Evolutionary conservation across 129 eudicot species (phyloP), one percentile per base, ranked within the genome.

Genomic region (Artemisia tridentata): DNA sequence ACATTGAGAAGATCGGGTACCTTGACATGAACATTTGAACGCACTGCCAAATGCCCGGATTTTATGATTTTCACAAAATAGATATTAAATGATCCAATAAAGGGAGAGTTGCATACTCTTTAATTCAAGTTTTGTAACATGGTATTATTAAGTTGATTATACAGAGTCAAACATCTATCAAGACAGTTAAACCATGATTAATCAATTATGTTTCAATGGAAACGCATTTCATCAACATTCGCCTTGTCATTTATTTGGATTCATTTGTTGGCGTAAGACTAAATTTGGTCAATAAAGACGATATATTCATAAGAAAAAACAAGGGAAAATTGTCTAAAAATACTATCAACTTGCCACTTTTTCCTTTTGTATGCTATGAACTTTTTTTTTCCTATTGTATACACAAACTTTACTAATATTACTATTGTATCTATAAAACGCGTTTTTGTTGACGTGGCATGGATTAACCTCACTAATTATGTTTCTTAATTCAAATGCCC

Each of bases 281-380:
- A 15, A 14, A n/a, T 25, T 27, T 15, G 48, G 62, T 68, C 20
- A 68, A 68, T 51, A 68, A 27, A 27, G 72, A 68, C 72, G 27
- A 51, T 29, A 29, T 29, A 20, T 29, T 29, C 38, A 29, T 29
- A 20, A 29, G 5, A n/a, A n/a, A n/a, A 38, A 7, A 11, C 45
- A 38, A 38, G n/a, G n/a, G n/a, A n/a, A n/a, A n/a, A n/a, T n/a
- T n/a, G n/a, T n/a, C n/a, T n/a, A n/a, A n/a, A n/a, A n/a, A n/a
- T n/a, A n/a, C n/a, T n/a, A n/a, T n/a, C n/a, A n/a, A n/a, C n/a
- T n/a, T n/a, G n/a, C n/a, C n/a, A n/a, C n/a, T n/a, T n/a, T n/a
- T n/a, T n/a, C n/a, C n/a, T n/a, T n/a, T n/a, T n/a, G n/a, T n/a
- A n/a, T n/a, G n/a, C n/a, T n/a, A n/a, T n/a, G n/a, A n/a, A n/a